Base-by-base conservation (phyloP, 768 basidiomycete species). In the Ramaria rubella region DNA sequence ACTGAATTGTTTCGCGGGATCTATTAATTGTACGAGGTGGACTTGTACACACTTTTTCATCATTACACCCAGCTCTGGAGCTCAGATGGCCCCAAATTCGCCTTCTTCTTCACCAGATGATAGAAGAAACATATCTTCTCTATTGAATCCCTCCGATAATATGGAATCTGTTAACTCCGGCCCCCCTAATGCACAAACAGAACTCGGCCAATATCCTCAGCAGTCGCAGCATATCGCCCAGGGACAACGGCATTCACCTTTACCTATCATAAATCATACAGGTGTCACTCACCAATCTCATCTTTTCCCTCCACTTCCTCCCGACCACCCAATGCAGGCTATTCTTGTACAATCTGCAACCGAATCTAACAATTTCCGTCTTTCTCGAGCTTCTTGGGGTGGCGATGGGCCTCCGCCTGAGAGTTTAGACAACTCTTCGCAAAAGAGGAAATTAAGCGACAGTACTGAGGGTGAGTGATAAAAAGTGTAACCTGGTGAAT, bases 311-410 rank as follows among this genome's bases (percentile, higher is more conserved):
- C 33, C 49, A 15, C 49, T 36, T 31, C 49, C 31, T 31, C 31
- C 49, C 9, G 49, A 34, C 31, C 49, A 36, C 33, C 49, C 49
- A 51, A 31, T 36, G 15, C 49, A 51, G 21, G 49, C 49, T 9
- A 51, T n/a, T 23, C 29, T 51, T 24, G 33, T 51, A 17, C 49
- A 50, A 30, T 27, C 49, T 23, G 27, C 49, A 12, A 17, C 49
- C 17, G 49, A 51, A n/a, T 8, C 49, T 15, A 51, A 31, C 34
- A 33, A 29, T 2, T 51, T 51, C 33, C 49, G 49, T 36, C 29
- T 51, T n/a, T 4, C 49, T 19, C 49, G 31, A 31, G 49, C 49
- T 31, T 51, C 49, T 51, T 51, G 49, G 49, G 49, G 29, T 23
- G 49, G 31, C 2, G 49, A 51, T 21, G 30, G 31, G 8, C 49